Evolutionary conservation across 2,329 filamentous ascomycete species (phyloP), one percentile per base, ranked within the genome.

Genomic region (Sphaerostilbella broomeana): DNA sequence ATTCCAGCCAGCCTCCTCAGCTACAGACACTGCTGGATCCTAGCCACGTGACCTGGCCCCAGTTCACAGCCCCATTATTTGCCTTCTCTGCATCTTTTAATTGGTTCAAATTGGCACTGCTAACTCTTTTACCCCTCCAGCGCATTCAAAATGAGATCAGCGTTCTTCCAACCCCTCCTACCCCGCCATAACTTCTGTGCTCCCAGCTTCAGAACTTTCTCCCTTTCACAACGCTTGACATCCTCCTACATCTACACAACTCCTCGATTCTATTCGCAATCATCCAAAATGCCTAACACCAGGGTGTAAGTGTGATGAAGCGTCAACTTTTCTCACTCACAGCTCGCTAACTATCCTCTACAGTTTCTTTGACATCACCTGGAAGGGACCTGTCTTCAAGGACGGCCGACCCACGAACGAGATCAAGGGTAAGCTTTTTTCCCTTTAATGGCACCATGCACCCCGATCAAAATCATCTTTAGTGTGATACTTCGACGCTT

Each of bases 311-410:
- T 75, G 3, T 7, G 22, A 8, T 26, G 17, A 7, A 43, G 45
- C 58, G n/a, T 13, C 12, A n/a, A 13, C 12, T 7, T n/a, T 18
- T 31, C 13, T 15, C 37, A 36, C 5, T 38, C 27, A 15, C 35
- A 11, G 27, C 13, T n/a, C 33, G 13, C 21, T 19, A 15, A 25
- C 13, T 4, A 20, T 10, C 10, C 38, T 34, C 30, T 26, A 34
- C 46, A 79, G 74, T 58, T 86, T 69, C 72, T 88, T 90, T 70
- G 82, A 89, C 48, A 59, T 84, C 47, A 61, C 72, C 61, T 86
- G 82, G 83, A 71, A 79, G 60, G 85, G 84, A 50, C 84, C 84
- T 49, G 71, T 79, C 61, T 54, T 94, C 52, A 69, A 84, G 60
- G 68, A 72, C 62, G 68, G 65, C 61, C 61, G 62, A 45, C 65